A percentile compares a stretch with the other conserved stretches of the same genome.
Evolutionary conservation across 2,329 filamentous ascomycete genomes (phyloP).

Genomic region (Colletotrichum ledebouriae): DNA sequence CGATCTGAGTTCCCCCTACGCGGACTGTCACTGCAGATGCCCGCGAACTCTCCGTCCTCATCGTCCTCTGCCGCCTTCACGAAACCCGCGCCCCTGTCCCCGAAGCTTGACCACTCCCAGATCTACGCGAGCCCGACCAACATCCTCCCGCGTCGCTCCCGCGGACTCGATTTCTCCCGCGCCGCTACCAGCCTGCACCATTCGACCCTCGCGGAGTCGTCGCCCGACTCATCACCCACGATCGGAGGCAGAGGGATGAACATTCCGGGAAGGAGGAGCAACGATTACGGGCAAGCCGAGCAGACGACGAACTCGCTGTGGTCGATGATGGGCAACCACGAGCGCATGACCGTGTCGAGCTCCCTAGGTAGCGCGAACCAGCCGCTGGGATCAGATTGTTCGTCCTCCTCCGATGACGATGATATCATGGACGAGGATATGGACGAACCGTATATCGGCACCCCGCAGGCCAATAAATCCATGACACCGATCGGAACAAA

Average conservation of each 20-base stretch:
- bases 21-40: conserved; percentile 79
- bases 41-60: conserved; percentile 59
- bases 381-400: conserved; percentile 80
- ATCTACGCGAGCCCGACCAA: conserved; percentile 90
- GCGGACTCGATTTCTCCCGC: conserved; percentile 92
- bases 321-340: conserved; percentile 77
- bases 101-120: conserved; percentile 86
- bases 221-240: conserved; percentile 90
- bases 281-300: conserved; percentile 64
- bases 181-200: conserved; percentile 96
- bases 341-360: conserved; percentile 80
- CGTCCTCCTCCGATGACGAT: conserved; percentile 79
- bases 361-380: conserved; percentile 83
- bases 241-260: conserved; percentile 77
- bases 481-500: conserved; percentile 59
- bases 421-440: conserved; percentile 80
- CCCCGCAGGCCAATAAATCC: conserved; percentile 80
- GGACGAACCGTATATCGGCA: conserved; percentile 85
- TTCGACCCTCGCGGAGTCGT: conserved; percentile 91
- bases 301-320: conserved; percentile 81
- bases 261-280: conserved; percentile 67
- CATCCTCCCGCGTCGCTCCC: conserved; percentile 87
- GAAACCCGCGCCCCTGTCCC: conserved; percentile 80
- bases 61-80: conserved; percentile 49
- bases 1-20: conserved; percentile 73